phyloP scores from a whole-genome alignment of 192 early-diverging fungal genomes.

The Umbelopsis sp. region DNA sequence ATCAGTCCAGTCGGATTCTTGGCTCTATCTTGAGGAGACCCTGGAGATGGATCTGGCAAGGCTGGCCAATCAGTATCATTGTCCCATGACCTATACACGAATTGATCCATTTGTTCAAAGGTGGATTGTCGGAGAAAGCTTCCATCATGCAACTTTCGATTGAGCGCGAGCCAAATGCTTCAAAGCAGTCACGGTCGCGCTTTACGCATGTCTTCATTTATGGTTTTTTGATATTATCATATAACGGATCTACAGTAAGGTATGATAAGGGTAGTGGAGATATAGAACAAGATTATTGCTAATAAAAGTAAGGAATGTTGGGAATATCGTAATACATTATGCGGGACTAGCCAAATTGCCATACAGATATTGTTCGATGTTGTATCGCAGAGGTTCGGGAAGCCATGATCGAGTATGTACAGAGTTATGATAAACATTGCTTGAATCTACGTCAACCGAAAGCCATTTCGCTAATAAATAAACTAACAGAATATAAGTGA shows the following conservation, averaged over 20 bases:
- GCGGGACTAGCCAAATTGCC: not conserved
- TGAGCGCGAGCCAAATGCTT: no score
- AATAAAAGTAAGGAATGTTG: not conserved
- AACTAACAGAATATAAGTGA: not conserved
- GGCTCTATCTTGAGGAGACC: slow-evolving; percentile 24
- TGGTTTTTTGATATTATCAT: not conserved
- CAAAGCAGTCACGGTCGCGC: not conserved
- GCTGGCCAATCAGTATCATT: not conserved
- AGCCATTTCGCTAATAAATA: not conserved
- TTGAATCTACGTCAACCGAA: not conserved
- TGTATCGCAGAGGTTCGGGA: not conserved
- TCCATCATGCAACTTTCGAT: not conserved
- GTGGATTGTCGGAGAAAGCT: not conserved
- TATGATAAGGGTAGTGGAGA: no score
- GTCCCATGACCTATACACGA: not conserved
- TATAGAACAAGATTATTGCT: no score
- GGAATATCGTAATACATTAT: not conserved
- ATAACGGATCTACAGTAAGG: no score
- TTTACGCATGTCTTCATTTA: not conserved
- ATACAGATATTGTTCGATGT: slow-evolving; percentile 4
- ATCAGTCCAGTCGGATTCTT: slow-evolving; percentile 33
- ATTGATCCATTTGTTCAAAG: not conserved
- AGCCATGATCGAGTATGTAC: not conserved
- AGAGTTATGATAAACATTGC: not conserved
- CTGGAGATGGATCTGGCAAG: slow-evolving; percentile 23